Evolutionary conservation across 257 asterid species (phyloP), one percentile per base, ranked within the genome.

Genomic region (Penstemon newberryi): DNA sequence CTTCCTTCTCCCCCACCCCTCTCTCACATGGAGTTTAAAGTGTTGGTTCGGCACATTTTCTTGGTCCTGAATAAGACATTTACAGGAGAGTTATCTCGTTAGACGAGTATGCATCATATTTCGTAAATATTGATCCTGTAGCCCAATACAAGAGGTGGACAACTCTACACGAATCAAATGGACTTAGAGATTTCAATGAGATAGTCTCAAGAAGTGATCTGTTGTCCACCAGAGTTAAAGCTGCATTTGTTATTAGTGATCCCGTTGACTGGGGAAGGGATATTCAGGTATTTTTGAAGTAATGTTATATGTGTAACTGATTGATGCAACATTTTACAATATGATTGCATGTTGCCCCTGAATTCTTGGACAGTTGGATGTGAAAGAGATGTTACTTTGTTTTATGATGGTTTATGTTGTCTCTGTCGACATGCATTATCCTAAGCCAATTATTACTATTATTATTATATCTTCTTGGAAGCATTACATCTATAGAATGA

Each of bases 231-330:
- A 80, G 67, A 54, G 87, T 83, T n/a, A 76, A 76, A 79, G 87
- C 87, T 49, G 89, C 69, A 60, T 86, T 86, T 71, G 78, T 86
- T 70, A 66, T 73, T 41, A 82, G 89, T 71, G 92, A 86, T 80
- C 89, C 92, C 25, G 92, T 86, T 69, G 89, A 82, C 74, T 86
- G 89, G 92, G 87, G 92, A 36, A 76, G 89, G 69, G 88, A 86
- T 74, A 84, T 86, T 41, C 92, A 86, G 89, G 89, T 84, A 72
- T 5, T 45, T 56, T 13, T 1, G 18, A 0, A 2, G 33, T 25
- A 25, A 25, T 25, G 33, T 2, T 25, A 1, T 25, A 25, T 25
- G 2, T 2, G 2, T 25, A 25, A 25, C 33, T 25, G 33, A 2
- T 25, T 25, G 33, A 2, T 25, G 33, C 33, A 25, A 25, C 1